A percentile compares a stretch with the other conserved stretches of the same genome.
These are phyloP conservation scores for Pseudogymnoascus sp. DNA, from an alignment of 2,329 filamentous ascomycete genomes.

Conservation along the genomic window DNA sequence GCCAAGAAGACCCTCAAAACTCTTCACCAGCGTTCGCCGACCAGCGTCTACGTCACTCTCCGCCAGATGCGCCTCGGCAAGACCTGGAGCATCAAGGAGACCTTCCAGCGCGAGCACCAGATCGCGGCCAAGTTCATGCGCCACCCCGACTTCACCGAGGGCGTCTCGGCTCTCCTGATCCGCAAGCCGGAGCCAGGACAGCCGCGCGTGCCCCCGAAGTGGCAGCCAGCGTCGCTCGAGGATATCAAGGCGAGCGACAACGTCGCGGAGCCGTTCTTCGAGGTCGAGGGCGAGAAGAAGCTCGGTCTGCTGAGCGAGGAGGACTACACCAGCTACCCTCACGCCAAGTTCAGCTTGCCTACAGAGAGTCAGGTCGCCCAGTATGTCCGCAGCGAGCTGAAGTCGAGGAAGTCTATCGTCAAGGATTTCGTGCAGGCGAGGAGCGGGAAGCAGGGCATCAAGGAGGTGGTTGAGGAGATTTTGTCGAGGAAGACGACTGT, in stretches of 20 bases:
- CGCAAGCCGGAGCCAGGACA: constrained; percentile 49
- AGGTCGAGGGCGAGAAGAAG: constrained; percentile 34
- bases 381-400: constrained; percentile 34
- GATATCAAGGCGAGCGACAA: constrained; percentile 49
- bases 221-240: constrained; percentile 67
- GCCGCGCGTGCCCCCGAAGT: constrained; percentile 50
- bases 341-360: constrained; percentile 57
- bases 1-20: constrained; percentile 68
- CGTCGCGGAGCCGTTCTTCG: constrained; percentile 63
- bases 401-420: constrained; percentile 50
- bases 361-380: constrained; percentile 53
- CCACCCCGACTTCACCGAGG: constrained; percentile 84
- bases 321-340: constrained; percentile 68
- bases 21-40: constrained; percentile 73
- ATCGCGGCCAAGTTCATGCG: constrained; percentile 85
- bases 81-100: constrained; percentile 72
- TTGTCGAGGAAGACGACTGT: constrained; percentile 53
- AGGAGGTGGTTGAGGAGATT: constrained; percentile 61
- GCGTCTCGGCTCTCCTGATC: constrained; percentile 74
- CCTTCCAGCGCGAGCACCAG: constrained; percentile 78
- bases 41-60: constrained; percentile 74
- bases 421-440: constrained; percentile 52
- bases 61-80: constrained; percentile 70
- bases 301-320: constrained; percentile 54
- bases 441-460: constrained; percentile 60